phyloP scores from a whole-genome alignment of 2,329 filamentous ascomycete genomes.

The Fusarium bulbicola region DNA sequence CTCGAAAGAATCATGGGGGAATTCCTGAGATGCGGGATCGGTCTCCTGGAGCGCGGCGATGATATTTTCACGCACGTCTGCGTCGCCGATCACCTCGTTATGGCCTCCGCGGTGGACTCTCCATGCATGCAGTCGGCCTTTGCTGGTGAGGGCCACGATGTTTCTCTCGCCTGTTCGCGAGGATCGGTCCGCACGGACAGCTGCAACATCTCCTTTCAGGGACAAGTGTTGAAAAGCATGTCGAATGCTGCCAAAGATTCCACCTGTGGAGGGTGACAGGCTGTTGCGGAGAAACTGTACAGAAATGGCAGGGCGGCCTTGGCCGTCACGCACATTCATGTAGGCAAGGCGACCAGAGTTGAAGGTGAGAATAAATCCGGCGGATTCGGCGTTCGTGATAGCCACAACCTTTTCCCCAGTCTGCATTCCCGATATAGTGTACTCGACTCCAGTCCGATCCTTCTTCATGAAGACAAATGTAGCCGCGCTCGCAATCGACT shows the following conservation, averaged over 20 bases:
- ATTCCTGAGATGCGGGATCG: constrained; percentile 58
- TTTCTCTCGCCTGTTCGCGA: constrained; percentile 83
- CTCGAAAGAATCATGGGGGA: constrained; percentile 70
- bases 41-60: constrained; percentile 67
- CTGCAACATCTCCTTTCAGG: constrained; percentile 80
- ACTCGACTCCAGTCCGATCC: constrained; percentile 81
- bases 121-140: constrained; percentile 85
- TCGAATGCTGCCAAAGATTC: constrained; percentile 84
- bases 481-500: constrained; percentile 89
- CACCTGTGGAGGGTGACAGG: constrained; percentile 64
- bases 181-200: constrained; percentile 78
- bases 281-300: constrained; percentile 78
- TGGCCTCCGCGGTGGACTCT: constrained; percentile 88
- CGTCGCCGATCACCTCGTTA: constrained; percentile 76
- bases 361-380: constrained; percentile 85
- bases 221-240: constrained; percentile 76
- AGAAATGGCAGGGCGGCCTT: constrained; percentile 83
- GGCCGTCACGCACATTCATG: constrained; percentile 83
- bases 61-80: constrained; percentile 74
- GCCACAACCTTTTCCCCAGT: constrained; percentile 81
- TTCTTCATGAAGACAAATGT: constrained; percentile 85
- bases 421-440: constrained; percentile 76
- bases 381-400: constrained; percentile 82
- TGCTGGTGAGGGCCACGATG: constrained; percentile 79
- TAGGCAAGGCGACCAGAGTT: constrained; percentile 89